phyloP scores from a whole-genome alignment of 352 stramenopile species.

The Blastocystis sp. region DNA sequence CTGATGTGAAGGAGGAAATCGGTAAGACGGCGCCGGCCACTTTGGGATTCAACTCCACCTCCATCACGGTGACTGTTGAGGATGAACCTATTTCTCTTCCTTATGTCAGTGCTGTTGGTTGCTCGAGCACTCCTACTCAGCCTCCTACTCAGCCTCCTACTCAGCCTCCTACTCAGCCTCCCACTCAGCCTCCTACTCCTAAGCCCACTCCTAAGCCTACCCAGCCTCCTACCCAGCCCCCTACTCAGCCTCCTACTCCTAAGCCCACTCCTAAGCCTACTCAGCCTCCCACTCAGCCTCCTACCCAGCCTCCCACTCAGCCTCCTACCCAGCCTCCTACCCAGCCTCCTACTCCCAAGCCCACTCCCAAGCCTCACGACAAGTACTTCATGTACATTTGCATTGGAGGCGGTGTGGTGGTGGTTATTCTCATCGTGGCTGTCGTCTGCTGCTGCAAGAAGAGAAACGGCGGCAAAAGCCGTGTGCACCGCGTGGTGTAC shows the following conservation, averaged over 20 bases:
- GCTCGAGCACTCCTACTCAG: background rate
- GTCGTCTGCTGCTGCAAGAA: slow-evolving; percentile 17
- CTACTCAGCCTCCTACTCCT: background rate
- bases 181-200: slow-evolving; percentile 22
- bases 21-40: background rate
- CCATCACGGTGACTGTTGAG: background rate
- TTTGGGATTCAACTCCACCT: background rate
- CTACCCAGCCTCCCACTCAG: background rate
- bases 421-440: slow-evolving; percentile 16
- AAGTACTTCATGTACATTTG: slow-evolving; percentile 26
- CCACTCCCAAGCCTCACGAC: background rate
- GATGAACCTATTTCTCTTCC: background rate
- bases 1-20: background rate
- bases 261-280: no score
- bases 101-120: background rate
- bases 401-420: background rate
- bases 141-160: background rate
- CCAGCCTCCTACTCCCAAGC: background rate
- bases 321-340: background rate
- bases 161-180: background rate
- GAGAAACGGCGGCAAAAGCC: background rate
- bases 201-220: background rate
- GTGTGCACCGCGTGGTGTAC: background rate
- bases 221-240: background rate
- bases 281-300: background rate